These are phyloP conservation scores for Jaapia argillacea DNA, from an alignment of 768 basidiomycete species.

Conservation along the genomic window DNA sequence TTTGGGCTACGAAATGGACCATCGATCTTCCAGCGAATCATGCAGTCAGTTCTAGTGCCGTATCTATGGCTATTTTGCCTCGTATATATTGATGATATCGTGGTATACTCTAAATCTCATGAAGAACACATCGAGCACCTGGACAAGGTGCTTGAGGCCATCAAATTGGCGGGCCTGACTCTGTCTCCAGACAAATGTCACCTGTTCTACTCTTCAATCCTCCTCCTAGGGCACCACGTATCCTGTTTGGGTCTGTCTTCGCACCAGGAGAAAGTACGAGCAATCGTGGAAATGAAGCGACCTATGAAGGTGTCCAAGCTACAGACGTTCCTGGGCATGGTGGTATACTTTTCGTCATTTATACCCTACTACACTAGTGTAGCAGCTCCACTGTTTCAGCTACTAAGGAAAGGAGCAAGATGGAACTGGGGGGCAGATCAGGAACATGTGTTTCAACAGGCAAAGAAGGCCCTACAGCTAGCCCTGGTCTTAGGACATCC, in stretches of 20 bases:
- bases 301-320: slow-evolving; percentile 8
- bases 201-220: slow-evolving; percentile 14
- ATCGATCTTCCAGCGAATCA: slow-evolving; percentile 28
- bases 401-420: slow-evolving; percentile 10
- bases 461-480: slow-evolving; percentile 10
- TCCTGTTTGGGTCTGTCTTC: slow-evolving; percentile 3
- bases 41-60: slow-evolving; percentile 27
- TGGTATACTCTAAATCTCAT: slow-evolving; percentile 9
- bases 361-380: slow-evolving; percentile 16
- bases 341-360: slow-evolving; percentile 15
- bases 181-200: slow-evolving; percentile 19
- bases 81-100: slow-evolving; percentile 18
- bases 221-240: slow-evolving; percentile 16
- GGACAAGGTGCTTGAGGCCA: slow-evolving; percentile 10
- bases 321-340: slow-evolving; percentile 15
- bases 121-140: no score
- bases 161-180: slow-evolving; percentile 12
- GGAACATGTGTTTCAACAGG: slow-evolving; percentile 12
- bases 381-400: slow-evolving; percentile 13
- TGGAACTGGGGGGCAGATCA: slow-evolving; percentile 13
- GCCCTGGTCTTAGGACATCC: slow-evolving; percentile 14
- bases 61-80: no score
- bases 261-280: slow-evolving; percentile 13
- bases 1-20: slow-evolving; percentile 24
- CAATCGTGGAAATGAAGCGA: slow-evolving; percentile 6